A percentile compares a stretch with the other conserved stretches of the same genome.
phyloP scores from a whole-genome alignment of 2,329 filamentous ascomycete genomes.

The Ilyonectria robusta region DNA sequence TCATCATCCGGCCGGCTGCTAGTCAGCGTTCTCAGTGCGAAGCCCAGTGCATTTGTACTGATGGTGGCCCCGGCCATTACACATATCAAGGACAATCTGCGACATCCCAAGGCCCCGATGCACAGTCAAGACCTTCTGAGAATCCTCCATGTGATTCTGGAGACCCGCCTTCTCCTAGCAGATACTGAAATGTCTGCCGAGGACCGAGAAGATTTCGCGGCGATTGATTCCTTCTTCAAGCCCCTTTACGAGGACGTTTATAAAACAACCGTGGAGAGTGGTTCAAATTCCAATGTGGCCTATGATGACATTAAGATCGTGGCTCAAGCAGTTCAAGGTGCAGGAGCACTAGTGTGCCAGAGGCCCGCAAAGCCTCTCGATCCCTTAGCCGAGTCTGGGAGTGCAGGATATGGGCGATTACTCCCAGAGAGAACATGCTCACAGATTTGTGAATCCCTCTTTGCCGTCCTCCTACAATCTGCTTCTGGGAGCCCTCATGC shows the following conservation, averaged over 20 bases:
- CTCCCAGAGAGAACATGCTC: conserved; percentile 53
- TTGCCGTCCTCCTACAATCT: conserved; percentile 48
- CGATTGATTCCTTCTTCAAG: conserved; percentile 55
- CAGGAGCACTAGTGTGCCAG: conserved; percentile 62
- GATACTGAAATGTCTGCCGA: conserved; percentile 51
- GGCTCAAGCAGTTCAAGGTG: conserved; percentile 61
- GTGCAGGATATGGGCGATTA: conserved; percentile 46
- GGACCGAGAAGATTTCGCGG: conserved; percentile 56
- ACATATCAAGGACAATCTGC: conserved; percentile 65
- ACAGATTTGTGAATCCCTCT: conserved; percentile 56
- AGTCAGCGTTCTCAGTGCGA: conserved; percentile 65
- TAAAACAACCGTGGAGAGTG: conserved; percentile 53
- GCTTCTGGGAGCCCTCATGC: conserved; percentile 39
- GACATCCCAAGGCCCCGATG: conserved; percentile 63
- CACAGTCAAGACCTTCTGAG: conserved; percentile 68
- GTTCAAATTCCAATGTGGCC: conserved; percentile 46
- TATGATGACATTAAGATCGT: conserved; percentile 59
- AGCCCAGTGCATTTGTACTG: conserved; percentile 62
- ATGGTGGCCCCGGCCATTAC: conserved; percentile 63
- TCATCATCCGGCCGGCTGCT: conserved; percentile 67
- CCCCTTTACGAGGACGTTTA: conserved; percentile 62
- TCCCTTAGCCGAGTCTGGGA: conserved; percentile 5
- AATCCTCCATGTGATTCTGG: conserved; percentile 66
- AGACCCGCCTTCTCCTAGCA: conserved; percentile 59
- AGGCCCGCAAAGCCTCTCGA: conserved; percentile 43